Base-by-base conservation (phyloP, 192 early-diverging fungal genomes). In the Backusella liffmaniae region DNA sequence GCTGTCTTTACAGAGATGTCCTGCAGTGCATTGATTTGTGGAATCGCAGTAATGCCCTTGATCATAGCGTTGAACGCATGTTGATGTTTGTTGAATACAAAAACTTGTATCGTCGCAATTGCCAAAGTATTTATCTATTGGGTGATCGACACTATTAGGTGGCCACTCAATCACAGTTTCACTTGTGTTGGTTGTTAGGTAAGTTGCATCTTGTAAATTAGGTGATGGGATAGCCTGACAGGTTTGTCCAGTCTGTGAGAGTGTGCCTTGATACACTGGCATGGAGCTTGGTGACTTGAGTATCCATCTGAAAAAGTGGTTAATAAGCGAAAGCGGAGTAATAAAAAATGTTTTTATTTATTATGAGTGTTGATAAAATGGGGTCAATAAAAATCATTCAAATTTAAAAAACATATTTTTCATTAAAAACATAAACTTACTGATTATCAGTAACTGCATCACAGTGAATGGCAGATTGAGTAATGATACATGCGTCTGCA, bases 11-110 rank as follows among this genome's bases (percentile, higher is more conserved):
- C 56, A 62, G 56, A 29, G 56, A 26, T 62, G 56, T 29, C 56
- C 56, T 62, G 56, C 21, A 62, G 23, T 62, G 23, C 56, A 62
- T 62, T 62, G 56, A 29, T 62, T 62, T 62, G 56, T 62, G 10
- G 56, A 62, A 62, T 62, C 56, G 23, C 56, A 62, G 56, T 62
- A 62, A 62, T 62, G 56, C 8, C 56, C 56, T 62, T 62, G 56
- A 4, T 26, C 56, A 29, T 62, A 62, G 21, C 56, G 21, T 29
- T 26, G 23, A 13, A 13, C 56, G 3, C 56, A 62, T 29, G 10
- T 29, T 29, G 23, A 62, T 62, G 56, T 62, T 62, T 62, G 56
- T 12, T 29, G 10, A 23, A 13, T 62, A 26, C 56, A 62, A 29
- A 62, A 62, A n/a, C 23, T 62, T 26, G 56, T 62, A 23, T 62